phyloP scores from a whole-genome alignment of 169 alveolate species.

The Plasmodium coatneyi region DNA sequence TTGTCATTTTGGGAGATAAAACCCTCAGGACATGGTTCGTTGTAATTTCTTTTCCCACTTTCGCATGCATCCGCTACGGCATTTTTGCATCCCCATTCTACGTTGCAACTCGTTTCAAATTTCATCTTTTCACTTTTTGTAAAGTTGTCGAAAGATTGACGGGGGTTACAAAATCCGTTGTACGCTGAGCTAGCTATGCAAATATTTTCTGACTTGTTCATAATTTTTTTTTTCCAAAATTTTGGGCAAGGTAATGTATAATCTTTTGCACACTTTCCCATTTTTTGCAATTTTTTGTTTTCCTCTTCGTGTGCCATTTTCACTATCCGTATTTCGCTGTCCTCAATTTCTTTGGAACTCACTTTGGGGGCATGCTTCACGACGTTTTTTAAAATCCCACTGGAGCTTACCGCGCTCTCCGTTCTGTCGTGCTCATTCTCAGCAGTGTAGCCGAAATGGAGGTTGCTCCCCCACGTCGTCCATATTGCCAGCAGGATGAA shows the following conservation, averaged over 20 bases:
- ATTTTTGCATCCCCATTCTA: slow-evolving; percentile 72
- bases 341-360: slow-evolving; percentile 45
- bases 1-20: slow-evolving; percentile 58
- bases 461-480: background rate
- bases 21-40: slow-evolving; percentile 64
- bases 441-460: background rate
- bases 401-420: slow-evolving; percentile 42
- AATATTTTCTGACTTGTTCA: slow-evolving; percentile 16
- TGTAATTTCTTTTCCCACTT: slow-evolving; percentile 61
- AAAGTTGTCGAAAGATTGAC: slow-evolving; percentile 65
- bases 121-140: slow-evolving; percentile 50
- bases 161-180: slow-evolving; percentile 56
- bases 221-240: slow-evolving; percentile 44
- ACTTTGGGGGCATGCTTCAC: slow-evolving; percentile 61
- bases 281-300: slow-evolving; percentile 27
- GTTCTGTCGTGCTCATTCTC: slow-evolving; percentile 8
- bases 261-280: slow-evolving; percentile 58
- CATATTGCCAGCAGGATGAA: background rate
- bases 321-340: slow-evolving; percentile 48
- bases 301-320: slow-evolving; percentile 72
- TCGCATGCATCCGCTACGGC: background rate
- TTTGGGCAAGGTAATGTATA: slow-evolving; percentile 75
- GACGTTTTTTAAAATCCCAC: slow-evolving; percentile 61
- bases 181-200: slow-evolving; percentile 57
- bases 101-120: slow-evolving; percentile 69